Base-by-base conservation (phyloP, 495 filamentous ascomycete species). In the Penicillium canescens region DNA sequence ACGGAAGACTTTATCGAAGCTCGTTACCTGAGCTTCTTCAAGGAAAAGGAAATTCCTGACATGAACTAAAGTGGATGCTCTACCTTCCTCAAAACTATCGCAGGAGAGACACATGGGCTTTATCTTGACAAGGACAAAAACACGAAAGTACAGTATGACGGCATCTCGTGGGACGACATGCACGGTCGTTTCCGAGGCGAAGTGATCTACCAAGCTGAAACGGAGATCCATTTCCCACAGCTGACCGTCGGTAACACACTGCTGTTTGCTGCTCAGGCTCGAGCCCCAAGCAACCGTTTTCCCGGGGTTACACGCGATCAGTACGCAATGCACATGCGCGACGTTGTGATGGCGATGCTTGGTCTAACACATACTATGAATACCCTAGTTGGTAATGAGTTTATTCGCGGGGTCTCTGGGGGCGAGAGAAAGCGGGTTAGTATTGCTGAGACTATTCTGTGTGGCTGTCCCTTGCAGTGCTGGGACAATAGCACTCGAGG, bases 361-460 rank as follows among this genome's bases (percentile, higher is more conserved):
- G 87, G 88, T 42, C 81, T 94, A 39, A 78, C 80, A 11, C 88
- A 93, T 59, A 92, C 89, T 0, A 77, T 83, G 51, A 83, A 92
- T 69, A 93, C 91, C 3, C 78, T 76, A 23, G 85, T 94, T 18
- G 91, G 91, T 26, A 90, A 92, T 65, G 88, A 90, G 50, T 89
- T 86, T 49, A 79, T 91, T 42, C 82, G 88, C 36, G 91, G 91
- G 52, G 86, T 94, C 0, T 87, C 82, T 26, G 91, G 91, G 48
- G 91, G 91, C 52, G 91, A 96, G 68, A 68, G 90, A 9, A 93
- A 92, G 73, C 83, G 91, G 55, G 87, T 92, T 42, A 89, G 84
- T 69, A 92, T 94, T 58, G 85, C 88, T 3, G 90, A 94, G 58
- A 76, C 74, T 20, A 79, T 81, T 6, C 71, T 91, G 20, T 85